These are phyloP conservation scores for barley (Hordeum vulgare) DNA, from an alignment of 176 grass and related monocot species.

Conservation along the genomic window MorexV3_pseudomolecules_assembly NC_058524.1:123246284-123246783, in stretches of 20 bases:
- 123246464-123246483: no score
- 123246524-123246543: neutral
- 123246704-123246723: neutral
- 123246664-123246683: neutral
- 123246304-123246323: no score
- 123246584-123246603: neutral
- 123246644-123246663: neutral
- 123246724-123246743: neutral
- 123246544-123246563: neutral
- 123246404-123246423: no score
- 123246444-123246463: no score
- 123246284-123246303: no score
- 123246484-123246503: no score
- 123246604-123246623: neutral
- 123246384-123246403: no score
- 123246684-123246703: neutral
- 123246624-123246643: neutral
- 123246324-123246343: no score
- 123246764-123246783: neutral
- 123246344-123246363: no score
- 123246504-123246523: neutral
- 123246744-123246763: neutral
- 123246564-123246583: neutral
- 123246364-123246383: no score
- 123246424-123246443: no score